phyloP scores from a whole-genome alignment of 345 rosid genomes.

The Eucalyptus pauciflora region DNA sequence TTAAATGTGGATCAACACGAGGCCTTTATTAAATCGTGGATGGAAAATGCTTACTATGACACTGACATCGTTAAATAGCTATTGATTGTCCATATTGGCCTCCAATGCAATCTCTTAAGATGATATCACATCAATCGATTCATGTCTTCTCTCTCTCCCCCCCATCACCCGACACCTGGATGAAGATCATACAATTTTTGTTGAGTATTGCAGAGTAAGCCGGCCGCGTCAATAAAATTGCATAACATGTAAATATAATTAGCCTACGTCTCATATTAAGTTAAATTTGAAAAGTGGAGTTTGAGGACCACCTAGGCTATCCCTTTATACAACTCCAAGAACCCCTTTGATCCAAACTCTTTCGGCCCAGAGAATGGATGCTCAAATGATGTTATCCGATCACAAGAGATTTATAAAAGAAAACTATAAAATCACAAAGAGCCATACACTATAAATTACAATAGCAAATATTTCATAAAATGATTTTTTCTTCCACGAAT shows the following conservation, averaged over 20 bases:
- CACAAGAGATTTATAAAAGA: no score
- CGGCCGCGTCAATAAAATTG: fast-evolving
- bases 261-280: not conserved
- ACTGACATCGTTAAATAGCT: not conserved
- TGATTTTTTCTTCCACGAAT: fast-evolving
- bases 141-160: not conserved
- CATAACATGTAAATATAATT: no score
- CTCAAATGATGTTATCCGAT: not conserved
- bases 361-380: not conserved
- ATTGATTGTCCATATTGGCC: not conserved
- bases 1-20: not conserved
- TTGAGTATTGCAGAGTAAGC: no score
- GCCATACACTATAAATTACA: not conserved
- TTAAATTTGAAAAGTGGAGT: not conserved
- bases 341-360: not conserved
- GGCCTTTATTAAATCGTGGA: not conserved
- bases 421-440: not conserved
- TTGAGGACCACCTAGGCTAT: not conserved
- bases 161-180: not conserved
- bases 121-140: not conserved
- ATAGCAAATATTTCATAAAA: not conserved
- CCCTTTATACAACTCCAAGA: not conserved
- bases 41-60: fast-evolving
- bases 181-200: no score
- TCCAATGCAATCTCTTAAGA: not conserved